Base-by-base conservation (phyloP, 805 yeast genomes). In the Lipomyces sp. region DNA sequence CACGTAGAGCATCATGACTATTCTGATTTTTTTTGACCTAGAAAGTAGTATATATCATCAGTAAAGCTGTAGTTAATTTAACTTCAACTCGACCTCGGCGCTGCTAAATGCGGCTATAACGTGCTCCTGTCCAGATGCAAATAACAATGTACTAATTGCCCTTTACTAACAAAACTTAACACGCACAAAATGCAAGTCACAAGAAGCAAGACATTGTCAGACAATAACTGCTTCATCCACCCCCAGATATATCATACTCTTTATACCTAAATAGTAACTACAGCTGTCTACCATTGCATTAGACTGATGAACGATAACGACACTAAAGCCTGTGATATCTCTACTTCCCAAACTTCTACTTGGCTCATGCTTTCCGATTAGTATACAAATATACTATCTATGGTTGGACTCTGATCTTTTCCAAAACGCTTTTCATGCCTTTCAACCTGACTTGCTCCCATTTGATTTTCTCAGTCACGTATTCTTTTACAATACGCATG, bases 401-500 rank as follows among this genome's bases (percentile, higher is more conserved):
- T 42, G 48, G 6, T 1, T 15, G 48, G 18, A 42, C 18, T 42
- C n/a, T 42, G 48, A 42, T 24, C 57, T 61, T 68, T 7, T 57
- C 69, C 60, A 69, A 54, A 29, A 69, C 71, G 18, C 70, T 56
- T 56, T 53, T 50, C 63, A 70, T 60, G 11, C 69, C 65, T 33
- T 51, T 63, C 32, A 70, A 50, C 37, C 71, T 53, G 33, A 64
- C 69, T 24, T 67, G 65, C 35, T 69, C 72, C 69, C 73, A 66
- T 50, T 59, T 63, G 24, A 71, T 50, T 53, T 69, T 64, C 33
- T 67, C 64, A 15, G 62, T 45, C 7, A 69, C 72, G 63, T 67
- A 66, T 53, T 55, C 62, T 48, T 63, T 56, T 18, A 80, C 71
- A 32, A 71, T 64, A 24, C 67, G 63, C 32, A 71, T 58, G 39